phyloP scores from a whole-genome alignment of 2,329 filamentous ascomycete genomes.

The Scedosporium boydii region DNA sequence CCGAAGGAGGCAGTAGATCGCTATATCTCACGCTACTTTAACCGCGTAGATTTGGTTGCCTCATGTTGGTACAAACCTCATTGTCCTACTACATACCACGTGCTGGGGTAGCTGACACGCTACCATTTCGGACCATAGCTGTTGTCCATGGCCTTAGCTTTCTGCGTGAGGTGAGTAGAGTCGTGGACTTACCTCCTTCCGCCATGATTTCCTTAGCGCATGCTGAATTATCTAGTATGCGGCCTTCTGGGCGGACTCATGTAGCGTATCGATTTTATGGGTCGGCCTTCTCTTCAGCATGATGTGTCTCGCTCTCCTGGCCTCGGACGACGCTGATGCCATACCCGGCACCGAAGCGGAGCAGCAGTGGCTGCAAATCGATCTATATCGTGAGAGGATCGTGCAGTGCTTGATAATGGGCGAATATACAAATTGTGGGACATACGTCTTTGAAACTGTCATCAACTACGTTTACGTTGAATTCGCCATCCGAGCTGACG shows the following conservation, averaged over 20 bases:
- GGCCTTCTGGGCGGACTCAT: constrained; percentile 31
- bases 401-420: constrained; percentile 27
- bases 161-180: background rate
- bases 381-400: constrained; percentile 18
- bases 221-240: constrained; percentile 24
- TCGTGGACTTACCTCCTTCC: background rate
- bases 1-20: constrained; percentile 21
- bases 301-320: constrained; percentile 26
- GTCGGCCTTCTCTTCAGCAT: constrained; percentile 36
- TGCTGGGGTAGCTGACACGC: too few relatives aligned
- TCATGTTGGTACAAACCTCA: background rate
- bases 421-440: constrained; percentile 31
- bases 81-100: background rate
- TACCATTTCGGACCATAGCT: background rate
- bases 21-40: constrained; percentile 26
- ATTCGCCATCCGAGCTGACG: constrained; percentile 18
- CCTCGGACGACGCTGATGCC: constrained; percentile 4
- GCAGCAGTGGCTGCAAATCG: constrained; percentile 2
- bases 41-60: constrained; percentile 12
- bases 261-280: constrained; percentile 29
- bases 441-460: constrained; percentile 29
- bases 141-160: background rate
- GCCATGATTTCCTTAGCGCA: background rate
- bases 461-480: constrained; percentile 24
- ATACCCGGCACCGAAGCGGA: constrained; percentile 6